Conservation (phyloP, 1,284 basidiomycete species). For the Mycocalia duriaeana region DNA sequence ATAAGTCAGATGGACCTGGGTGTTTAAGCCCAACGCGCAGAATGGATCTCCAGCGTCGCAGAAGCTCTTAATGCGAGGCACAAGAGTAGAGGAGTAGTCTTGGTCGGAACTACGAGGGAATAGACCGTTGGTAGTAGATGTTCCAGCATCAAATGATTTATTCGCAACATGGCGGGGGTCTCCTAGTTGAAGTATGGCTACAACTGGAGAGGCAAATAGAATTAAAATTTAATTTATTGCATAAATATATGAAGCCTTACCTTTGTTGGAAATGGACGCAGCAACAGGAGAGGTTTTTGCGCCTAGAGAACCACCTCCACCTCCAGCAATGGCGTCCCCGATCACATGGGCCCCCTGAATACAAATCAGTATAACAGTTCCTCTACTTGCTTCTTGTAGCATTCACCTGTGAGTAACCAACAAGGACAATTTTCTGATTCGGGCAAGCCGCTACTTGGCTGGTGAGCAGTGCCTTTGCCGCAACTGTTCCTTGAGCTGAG, state of each 20-base stretch:
- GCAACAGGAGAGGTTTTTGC: conserved; percentile 15
- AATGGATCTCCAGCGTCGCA: conserved; percentile 22
- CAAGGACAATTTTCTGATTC: conserved; percentile 23
- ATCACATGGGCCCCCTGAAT: conserved; percentile 21
- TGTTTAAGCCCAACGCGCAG: conserved; percentile 19
- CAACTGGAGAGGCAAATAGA: conserved; percentile 15
- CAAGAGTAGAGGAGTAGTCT: conserved; percentile 19
- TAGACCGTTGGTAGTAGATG: conserved; percentile 13
- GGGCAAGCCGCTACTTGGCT: conserved; percentile 20
- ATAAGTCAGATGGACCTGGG: conserved; percentile 22
- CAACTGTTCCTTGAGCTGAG: conserved; percentile 19
- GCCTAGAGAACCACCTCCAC: conserved; percentile 15
- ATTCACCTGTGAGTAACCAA: conserved; percentile 24
- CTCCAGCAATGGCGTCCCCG: conserved; percentile 20
- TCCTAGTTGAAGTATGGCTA: conserved; percentile 20
- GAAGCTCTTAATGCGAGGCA: conserved; percentile 20
- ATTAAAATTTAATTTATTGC: too few relatives aligned
- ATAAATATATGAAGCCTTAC: too few relatives aligned
- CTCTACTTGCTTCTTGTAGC: too few relatives aligned
- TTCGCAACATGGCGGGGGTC: conserved; percentile 21
- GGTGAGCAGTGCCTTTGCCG: conserved; percentile 19
- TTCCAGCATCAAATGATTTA: conserved; percentile 21
- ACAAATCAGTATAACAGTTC: too few relatives aligned
- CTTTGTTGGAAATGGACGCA: conserved; percentile 15
- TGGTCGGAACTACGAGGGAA: conserved; percentile 18